phyloP scores from a whole-genome alignment of 2,329 filamentous ascomycete species.

The Fusarium palustre region DNA sequence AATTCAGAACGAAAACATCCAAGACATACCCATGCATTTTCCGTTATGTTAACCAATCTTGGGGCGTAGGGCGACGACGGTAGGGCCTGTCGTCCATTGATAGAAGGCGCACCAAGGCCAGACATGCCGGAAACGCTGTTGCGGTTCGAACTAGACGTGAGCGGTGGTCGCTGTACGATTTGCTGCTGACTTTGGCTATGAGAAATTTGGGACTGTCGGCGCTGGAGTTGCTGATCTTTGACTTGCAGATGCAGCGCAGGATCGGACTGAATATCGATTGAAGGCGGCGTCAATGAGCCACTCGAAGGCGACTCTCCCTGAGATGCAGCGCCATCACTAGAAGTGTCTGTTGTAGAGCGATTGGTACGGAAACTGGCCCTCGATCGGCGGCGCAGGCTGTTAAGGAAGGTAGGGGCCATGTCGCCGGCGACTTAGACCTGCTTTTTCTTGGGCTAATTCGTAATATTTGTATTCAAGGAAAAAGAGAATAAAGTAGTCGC shows the following conservation, averaged over 20 bases:
- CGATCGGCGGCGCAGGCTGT: constrained; percentile 79
- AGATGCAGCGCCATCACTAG: constrained; percentile 68
- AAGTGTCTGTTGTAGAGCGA: constrained; percentile 67
- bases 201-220: constrained; percentile 31
- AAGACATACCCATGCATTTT: constrained; percentile 83
- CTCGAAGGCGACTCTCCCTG: constrained; percentile 72
- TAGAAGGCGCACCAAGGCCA: constrained; percentile 67
- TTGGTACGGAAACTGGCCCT: constrained; percentile 78
- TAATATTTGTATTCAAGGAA: constrained; percentile 15
- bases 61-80: constrained; percentile 85
- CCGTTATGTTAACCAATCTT: constrained; percentile 79
- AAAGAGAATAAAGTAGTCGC: constrained; percentile 9
- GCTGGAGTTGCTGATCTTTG: constrained; percentile 56
- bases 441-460: constrained; percentile 18
- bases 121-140: constrained; percentile 74
- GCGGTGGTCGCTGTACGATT: constrained; percentile 52
- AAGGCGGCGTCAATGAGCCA: constrained; percentile 80
- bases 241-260: constrained; percentile 72
- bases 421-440: constrained; percentile 40
- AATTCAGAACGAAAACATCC: constrained; percentile 28
- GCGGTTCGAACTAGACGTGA: constrained; percentile 63
- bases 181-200: constrained; percentile 44
- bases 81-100: constrained; percentile 66
- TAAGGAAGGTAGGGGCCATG: constrained; percentile 74
- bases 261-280: constrained; percentile 74